These are phyloP conservation scores for Collybiopsis confluens DNA, from an alignment of 768 basidiomycete species.

Conservation along the genomic window DNA sequence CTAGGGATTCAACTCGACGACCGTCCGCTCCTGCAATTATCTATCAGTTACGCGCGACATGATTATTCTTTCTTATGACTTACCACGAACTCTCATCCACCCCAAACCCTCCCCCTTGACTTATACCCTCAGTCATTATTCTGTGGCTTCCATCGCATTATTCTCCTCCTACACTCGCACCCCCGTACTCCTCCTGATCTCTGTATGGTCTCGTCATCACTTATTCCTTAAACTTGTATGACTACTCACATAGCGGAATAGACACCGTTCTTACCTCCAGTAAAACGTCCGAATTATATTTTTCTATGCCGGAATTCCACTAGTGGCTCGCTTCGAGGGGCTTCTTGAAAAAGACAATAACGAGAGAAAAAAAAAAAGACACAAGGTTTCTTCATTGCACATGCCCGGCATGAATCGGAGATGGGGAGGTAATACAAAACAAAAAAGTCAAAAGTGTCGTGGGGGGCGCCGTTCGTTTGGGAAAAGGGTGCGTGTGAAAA, in stretches of 20 bases:
- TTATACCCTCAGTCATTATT: slow-evolving; percentile 7
- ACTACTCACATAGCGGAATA: background rate
- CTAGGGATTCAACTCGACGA: slow-evolving; percentile 8
- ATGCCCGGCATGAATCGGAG: background rate
- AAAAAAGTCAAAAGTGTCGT: too few species aligned
- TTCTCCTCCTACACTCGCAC: background rate
- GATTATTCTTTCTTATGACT: slow-evolving; percentile 11
- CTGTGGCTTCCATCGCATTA: background rate
- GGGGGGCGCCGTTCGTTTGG: too few species aligned
- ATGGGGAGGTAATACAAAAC: background rate
- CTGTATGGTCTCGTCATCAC: background rate
- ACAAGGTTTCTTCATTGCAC: background rate
- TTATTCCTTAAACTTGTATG: slow-evolving; percentile 11
- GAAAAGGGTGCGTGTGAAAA: slow-evolving; percentile 3
- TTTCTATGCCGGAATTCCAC: slow-evolving; percentile 1
- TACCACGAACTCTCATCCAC: slow-evolving; percentile 11
- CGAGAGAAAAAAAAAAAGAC: background rate
- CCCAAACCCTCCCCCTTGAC: slow-evolving; percentile 4
- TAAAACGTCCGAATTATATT: background rate
- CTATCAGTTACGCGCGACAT: slow-evolving; percentile 12
- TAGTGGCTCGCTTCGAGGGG: background rate
- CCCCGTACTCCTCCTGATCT: background rate
- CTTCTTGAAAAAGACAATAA: slow-evolving; percentile 9
- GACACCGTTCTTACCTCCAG: background rate
- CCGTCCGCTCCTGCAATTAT: slow-evolving; percentile 1